Base-by-base conservation (phyloP, 1,284 basidiomycete species). In the Leccinum pachyderme region DNA sequence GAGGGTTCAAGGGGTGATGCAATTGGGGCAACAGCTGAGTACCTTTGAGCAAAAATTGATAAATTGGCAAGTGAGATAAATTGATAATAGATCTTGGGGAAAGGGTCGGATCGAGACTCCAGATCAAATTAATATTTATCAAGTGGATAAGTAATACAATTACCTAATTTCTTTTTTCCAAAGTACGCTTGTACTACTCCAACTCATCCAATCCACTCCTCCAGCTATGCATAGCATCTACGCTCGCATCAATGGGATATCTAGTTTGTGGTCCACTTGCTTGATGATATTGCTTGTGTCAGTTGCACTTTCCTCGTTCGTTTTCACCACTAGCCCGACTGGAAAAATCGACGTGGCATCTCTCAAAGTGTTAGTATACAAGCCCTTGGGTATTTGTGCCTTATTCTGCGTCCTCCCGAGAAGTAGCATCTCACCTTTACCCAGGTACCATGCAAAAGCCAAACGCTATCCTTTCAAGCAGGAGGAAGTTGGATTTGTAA, bases 201-300 rank as follows among this genome's bases (percentile, higher is more conserved):
- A 12, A 32, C 4, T 31, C 12, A 32, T 32, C 9, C 29, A 28
- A 28, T 39, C 24, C 39, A 13, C 27, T 28, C 18, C 44, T 33
- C 33, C 43, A 29, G 25, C 39, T 49, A 91, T 91, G 88, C 86
- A 90, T 60, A 87, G 77, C 61, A 71, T 84, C 47, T 81, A 84
- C 61, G 76, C 87, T 37, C 78, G 90, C 57, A 69, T 88, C 64
- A 92, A 89, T 73, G 89, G 87, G 70, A 69, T 84, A 62, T 87
- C 86, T 22, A 85, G 87, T 5, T 76, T 90, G 51, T 76, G 91
- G 55, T 90, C 91, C 6, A 85, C 87, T n/a, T 91, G 88, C 64
- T 70, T 88, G 58, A 87, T 93, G 81, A 80, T 77, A 0, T 76
- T 95, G n/a, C 77, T 95, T 33, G 83, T 77, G 0, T 81, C 84